Percentiles rank a stretch among this genome's conserved stretches.
Evolutionary conservation across 1,139 yeast genomes (phyloP).

Genomic region (Lipomyces yarrowii): DNA sequence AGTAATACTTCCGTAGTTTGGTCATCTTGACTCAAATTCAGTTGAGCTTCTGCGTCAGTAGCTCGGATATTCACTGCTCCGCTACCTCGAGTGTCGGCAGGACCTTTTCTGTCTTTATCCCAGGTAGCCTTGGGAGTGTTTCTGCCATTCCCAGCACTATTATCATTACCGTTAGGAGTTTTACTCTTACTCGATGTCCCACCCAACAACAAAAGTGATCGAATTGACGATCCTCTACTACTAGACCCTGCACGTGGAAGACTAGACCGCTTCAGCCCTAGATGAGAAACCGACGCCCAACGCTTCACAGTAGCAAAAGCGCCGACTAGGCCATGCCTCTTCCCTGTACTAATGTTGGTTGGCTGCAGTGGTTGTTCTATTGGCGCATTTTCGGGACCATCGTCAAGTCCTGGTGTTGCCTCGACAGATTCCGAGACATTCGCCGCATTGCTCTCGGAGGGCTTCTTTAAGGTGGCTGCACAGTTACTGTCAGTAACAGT

Average conservation of each 20-base stretch:
- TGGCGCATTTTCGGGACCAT: not conserved
- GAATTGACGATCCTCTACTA: conserved; percentile 1
- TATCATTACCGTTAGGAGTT: not conserved
- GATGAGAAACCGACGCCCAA: conserved; percentile 3
- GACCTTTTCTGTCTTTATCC: not conserved
- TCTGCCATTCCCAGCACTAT: not conserved
- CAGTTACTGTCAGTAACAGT: not conserved
- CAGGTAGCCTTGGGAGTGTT: not conserved
- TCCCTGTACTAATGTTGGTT: not conserved
- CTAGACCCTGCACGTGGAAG: not conserved
- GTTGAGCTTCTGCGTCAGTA: not conserved
- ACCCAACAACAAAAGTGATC: not conserved
- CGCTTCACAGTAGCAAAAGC: conserved; percentile 7
- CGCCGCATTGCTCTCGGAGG: not conserved
- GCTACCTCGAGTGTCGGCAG: not conserved
- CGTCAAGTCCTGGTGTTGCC: not conserved
- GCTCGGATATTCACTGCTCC: not conserved
- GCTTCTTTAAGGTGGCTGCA: conserved; percentile 3
- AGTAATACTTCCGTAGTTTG: not conserved
- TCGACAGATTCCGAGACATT: not conserved
- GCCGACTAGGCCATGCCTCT: not conserved
- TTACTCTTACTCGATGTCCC: not conserved
- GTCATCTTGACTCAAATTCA: not conserved
- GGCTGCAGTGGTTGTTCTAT: not conserved
- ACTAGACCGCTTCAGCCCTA: not conserved